Evolutionary conservation across 371 early-diverging fungal species (phyloP).

Genomic region (Rhizopus sp.): DNA sequence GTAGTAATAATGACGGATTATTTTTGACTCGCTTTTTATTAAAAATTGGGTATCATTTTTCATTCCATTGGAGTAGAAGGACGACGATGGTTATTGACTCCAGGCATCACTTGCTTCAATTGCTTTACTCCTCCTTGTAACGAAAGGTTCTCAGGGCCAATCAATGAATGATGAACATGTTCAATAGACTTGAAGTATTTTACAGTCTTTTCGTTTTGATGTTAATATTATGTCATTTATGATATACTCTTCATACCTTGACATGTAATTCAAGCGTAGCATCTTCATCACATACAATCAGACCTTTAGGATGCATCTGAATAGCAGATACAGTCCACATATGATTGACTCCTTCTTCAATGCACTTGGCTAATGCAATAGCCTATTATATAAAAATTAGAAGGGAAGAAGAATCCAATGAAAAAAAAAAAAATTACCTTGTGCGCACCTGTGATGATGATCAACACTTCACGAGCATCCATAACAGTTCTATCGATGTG

Average conservation of each 20-base stretch:
- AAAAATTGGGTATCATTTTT: background rate
- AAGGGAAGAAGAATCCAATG: background rate
- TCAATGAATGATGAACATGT: conserved; percentile 80
- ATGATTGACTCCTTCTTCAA: conserved; percentile 84
- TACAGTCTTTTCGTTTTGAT: conserved; percentile 61
- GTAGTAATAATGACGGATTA: background rate
- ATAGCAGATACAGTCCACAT: conserved; percentile 92
- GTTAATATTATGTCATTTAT: background rate
- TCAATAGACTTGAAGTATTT: conserved; percentile 91
- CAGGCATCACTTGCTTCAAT: conserved; percentile 9
- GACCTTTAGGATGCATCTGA: conserved; percentile 79
- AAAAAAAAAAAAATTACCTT: conserved; percentile 52
- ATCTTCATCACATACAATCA: conserved; percentile 88
- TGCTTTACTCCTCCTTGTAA: conserved; percentile 61
- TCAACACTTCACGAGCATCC: conserved; percentile 83
- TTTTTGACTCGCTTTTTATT: background rate
- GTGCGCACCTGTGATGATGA: conserved; percentile 86
- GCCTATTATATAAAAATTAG: conserved; percentile 39
- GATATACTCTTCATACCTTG: conserved; percentile 37
- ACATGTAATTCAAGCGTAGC: conserved; percentile 86
- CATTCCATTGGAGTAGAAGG: conserved; percentile 20
- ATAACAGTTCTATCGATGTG: conserved; percentile 66
- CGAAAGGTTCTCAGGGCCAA: conserved; percentile 79
- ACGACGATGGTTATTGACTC: conserved; percentile 1
- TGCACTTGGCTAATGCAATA: conserved; percentile 79